Evolutionary conservation across 2,329 filamentous ascomycete species (phyloP).

Genomic region (Cryphonectria japonica): DNA sequence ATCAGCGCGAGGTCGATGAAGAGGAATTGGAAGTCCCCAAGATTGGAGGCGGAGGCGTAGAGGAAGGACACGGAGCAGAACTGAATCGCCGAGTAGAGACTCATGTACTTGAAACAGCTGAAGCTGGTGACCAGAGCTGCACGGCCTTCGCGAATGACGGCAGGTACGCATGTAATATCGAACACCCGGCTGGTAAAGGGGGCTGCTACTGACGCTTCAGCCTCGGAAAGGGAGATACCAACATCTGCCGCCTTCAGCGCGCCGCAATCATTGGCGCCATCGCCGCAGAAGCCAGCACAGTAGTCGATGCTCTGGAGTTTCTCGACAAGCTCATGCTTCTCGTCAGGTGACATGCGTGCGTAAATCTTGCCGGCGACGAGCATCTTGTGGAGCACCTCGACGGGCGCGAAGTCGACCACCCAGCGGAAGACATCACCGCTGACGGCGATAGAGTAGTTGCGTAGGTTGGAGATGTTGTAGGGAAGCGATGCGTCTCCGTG

Average conservation of each 20-base stretch:
- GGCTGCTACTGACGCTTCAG: constrained; percentile 96
- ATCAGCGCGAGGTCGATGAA: constrained; percentile 95
- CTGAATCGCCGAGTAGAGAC: constrained; percentile 97
- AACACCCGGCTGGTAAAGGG: constrained; percentile 96
- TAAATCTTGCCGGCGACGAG: constrained; percentile 91
- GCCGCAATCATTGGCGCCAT: constrained; percentile 96
- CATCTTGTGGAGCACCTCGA: constrained; percentile 81
- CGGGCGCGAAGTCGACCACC: constrained; percentile 87
- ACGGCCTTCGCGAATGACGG: constrained; percentile 91
- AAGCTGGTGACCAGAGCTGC: constrained; percentile 97
- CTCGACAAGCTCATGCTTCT: constrained; percentile 96
- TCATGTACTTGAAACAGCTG: constrained; percentile 99
- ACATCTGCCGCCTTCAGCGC: constrained; percentile 97
- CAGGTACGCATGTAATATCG: constrained; percentile 92
- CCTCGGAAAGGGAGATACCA: constrained; percentile 94
- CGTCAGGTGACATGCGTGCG: constrained; percentile 97
- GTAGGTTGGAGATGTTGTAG: constrained; percentile 78
- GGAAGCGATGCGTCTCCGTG: constrained; percentile 82
- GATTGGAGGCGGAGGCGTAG: constrained; percentile 89
- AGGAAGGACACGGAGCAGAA: constrained; percentile 97
- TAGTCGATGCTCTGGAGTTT: constrained; percentile 97
- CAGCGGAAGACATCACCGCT: constrained; percentile 95
- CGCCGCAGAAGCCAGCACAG: constrained; percentile 93
- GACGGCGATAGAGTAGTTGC: constrained; percentile 86
- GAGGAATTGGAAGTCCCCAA: constrained; percentile 97